These are phyloP conservation scores for Grigorovia jiainica DNA, from an alignment of 805 yeast species.

Conservation along the genomic window DNA sequence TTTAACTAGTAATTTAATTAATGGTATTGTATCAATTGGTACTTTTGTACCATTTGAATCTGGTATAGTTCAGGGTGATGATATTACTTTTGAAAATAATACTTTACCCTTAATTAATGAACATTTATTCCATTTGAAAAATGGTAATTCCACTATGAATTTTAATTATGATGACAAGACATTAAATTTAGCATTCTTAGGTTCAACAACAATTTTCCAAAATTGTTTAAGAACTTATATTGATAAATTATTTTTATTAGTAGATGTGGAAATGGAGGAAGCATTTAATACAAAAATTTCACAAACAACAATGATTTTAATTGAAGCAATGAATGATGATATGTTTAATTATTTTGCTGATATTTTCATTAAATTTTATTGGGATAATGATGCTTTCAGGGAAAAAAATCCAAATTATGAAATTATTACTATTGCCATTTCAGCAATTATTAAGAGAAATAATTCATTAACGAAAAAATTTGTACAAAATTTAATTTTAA, in stretches of 20 bases:
- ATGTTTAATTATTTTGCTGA: slow-evolving; percentile 39
- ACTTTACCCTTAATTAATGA: slow-evolving; percentile 50
- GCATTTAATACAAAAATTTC: slow-evolving; percentile 33
- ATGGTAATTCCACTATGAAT: slow-evolving; percentile 37
- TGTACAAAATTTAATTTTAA: slow-evolving; percentile 24
- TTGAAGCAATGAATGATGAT: slow-evolving; percentile 54
- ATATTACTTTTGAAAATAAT: slow-evolving; percentile 32
- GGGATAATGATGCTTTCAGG: slow-evolving; percentile 43
- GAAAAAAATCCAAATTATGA: slow-evolving; percentile 54
- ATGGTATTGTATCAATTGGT: slow-evolving; percentile 61
- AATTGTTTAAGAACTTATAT: slow-evolving; percentile 48
- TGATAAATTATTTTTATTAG: slow-evolving; percentile 50
- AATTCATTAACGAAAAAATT: slow-evolving; percentile 16
- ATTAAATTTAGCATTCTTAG: slow-evolving; percentile 50
- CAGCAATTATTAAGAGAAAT: slow-evolving; percentile 59
- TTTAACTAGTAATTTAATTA: slow-evolving; percentile 65
- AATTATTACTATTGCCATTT: slow-evolving; percentile 61
- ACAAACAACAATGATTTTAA: slow-evolving; percentile 38
- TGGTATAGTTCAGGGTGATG: slow-evolving; percentile 34
- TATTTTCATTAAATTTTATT: slow-evolving; percentile 31
- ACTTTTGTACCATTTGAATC: slow-evolving; percentile 66
- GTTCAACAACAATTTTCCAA: slow-evolving; percentile 64
- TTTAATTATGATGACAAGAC: slow-evolving; percentile 36
- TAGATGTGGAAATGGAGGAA: slow-evolving; percentile 45
- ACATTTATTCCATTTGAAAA: slow-evolving; percentile 47